Percentiles rank a stretch among this genome's conserved stretches.
Evolutionary conservation across 2,329 filamentous ascomycete genomes (phyloP).

Genomic region (Ascochyta koolunga): DNA sequence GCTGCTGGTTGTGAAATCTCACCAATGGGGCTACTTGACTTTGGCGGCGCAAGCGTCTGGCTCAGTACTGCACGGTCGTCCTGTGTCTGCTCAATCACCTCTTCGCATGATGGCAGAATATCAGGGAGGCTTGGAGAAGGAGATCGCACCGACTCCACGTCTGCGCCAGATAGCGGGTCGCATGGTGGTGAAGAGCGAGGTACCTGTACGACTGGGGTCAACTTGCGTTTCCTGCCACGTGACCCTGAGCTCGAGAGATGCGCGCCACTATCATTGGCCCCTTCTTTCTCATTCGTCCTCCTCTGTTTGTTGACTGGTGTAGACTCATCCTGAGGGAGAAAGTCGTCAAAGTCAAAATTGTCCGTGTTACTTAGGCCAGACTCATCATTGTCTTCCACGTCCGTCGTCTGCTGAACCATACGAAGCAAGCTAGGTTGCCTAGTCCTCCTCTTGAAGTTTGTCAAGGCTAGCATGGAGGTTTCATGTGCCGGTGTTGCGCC

Average conservation of each 20-base stretch:
- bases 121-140: slow-evolving; percentile 45
- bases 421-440: slow-evolving; percentile 57
- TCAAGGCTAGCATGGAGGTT: slow-evolving; percentile 55
- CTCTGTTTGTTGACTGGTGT: slow-evolving; percentile 64
- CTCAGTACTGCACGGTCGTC: slow-evolving; percentile 42
- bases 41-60: slow-evolving; percentile 53
- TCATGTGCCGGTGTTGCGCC: slow-evolving; percentile 54
- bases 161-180: slow-evolving; percentile 35
- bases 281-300: slow-evolving; percentile 34
- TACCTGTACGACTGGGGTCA: slow-evolving; percentile 46
- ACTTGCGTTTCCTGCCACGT: slow-evolving; percentile 48
- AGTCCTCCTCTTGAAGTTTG: slow-evolving; percentile 57
- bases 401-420: slow-evolving; percentile 54
- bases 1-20: slow-evolving; percentile 24
- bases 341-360: slow-evolving; percentile 49
- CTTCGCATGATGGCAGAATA: slow-evolving; percentile 34
- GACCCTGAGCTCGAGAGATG: slow-evolving; percentile 42
- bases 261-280: slow-evolving; percentile 34
- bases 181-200: slow-evolving; percentile 48
- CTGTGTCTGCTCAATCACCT: slow-evolving; percentile 28
- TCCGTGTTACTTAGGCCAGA: slow-evolving; percentile 53
- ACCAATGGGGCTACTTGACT: slow-evolving; percentile 48
- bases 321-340: slow-evolving; percentile 69
- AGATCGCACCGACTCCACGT: slow-evolving; percentile 39
- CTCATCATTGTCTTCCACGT: slow-evolving; percentile 54